phyloP scores from a whole-genome alignment of 805 yeast species.

The Candida corydali region DNA sequence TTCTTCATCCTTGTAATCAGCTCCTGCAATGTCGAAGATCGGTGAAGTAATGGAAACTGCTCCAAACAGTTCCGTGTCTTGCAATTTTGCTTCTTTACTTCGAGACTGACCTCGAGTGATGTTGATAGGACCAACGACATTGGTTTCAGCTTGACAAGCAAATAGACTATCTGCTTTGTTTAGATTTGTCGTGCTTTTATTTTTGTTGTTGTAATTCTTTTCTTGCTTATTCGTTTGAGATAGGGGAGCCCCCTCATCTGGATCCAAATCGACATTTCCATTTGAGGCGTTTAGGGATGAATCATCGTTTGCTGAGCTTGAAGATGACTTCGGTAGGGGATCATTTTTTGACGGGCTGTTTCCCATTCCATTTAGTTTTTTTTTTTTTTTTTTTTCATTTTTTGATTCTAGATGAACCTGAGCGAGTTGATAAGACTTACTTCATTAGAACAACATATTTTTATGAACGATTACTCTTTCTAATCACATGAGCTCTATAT shows the following conservation, averaged over 20 bases:
- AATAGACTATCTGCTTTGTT: neutral
- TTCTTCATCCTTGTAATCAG: slow-evolving; percentile 27
- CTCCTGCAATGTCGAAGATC: slow-evolving; percentile 28
- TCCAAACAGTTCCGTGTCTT: slow-evolving; percentile 1
- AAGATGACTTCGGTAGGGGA: slow-evolving; percentile 42
- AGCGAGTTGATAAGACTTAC: no score
- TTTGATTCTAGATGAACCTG: no score
- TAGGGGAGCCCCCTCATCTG: slow-evolving; percentile 43
- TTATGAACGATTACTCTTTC: no score
- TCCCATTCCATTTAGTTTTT: no score
- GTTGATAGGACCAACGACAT: slow-evolving; percentile 6
- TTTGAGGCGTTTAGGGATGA: slow-evolving; percentile 20
- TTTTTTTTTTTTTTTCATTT: no score
- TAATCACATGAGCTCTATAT: no score
- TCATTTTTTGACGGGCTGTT: slow-evolving; percentile 60
- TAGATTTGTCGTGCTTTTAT: neutral
- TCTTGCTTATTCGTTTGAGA: slow-evolving; percentile 18
- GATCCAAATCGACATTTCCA: slow-evolving; percentile 31
- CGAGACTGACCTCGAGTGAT: slow-evolving; percentile 6
- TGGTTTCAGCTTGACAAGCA: neutral
- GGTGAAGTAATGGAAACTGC: slow-evolving; percentile 25
- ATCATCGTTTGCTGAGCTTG: slow-evolving; percentile 14
- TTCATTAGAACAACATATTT: no score
- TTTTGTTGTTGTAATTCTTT: slow-evolving; percentile 1
- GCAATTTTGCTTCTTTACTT: no score